Base-by-base conservation (phyloP, 1,139 yeast species). In the Tardiomyces blankii region DNA sequence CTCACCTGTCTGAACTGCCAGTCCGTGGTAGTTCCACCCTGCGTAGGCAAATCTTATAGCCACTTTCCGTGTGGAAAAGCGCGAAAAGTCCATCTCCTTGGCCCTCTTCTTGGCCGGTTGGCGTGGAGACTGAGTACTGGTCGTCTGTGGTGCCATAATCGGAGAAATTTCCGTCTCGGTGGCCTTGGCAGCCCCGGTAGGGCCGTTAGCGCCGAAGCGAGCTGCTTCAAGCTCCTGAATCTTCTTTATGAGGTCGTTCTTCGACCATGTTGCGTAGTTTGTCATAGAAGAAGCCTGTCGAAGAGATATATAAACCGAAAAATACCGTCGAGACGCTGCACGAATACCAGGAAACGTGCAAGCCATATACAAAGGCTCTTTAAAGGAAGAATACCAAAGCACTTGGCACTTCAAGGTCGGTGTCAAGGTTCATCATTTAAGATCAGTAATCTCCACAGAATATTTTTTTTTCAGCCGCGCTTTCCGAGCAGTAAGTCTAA, bases 21-120 rank as follows among this genome's bases (percentile, higher is more conserved):
- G 69, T 0, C 99, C 99, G 57, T 83, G 86, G 62, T 89, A 91
- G 57, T 84, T 77, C 96, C 96, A 88, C 14, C 98, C 96, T 38
- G 86, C 62, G 61, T 91, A 91, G 0, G 96, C 84, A 67, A 91
- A 91, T 52, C 77, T 70, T 33, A 91, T 61, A 0, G 95, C 97
- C 18, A 91, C 74, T 53, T 77, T 78, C 45, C 97, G 67, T 5
- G 78, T 78, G n/a, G 70, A 58, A 57, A 78, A 79, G 51, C 77
- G 80, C 18, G 78, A 67, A 58, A 85, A 86, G 56, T 86, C 94
- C 60, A 89, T 78, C 23, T 61, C 64, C 58, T 75, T 80, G 48
- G 68, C 56, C 48, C 54, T 54, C 45, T 54, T 57, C 30, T 44
- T 42, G 13, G 48, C 44, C n/a, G 39, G 42, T 43, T 35, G 25